Conservation (phyloP, 805 yeast genomes). For the Groenewaldozyma tartarivorans region DNA sequence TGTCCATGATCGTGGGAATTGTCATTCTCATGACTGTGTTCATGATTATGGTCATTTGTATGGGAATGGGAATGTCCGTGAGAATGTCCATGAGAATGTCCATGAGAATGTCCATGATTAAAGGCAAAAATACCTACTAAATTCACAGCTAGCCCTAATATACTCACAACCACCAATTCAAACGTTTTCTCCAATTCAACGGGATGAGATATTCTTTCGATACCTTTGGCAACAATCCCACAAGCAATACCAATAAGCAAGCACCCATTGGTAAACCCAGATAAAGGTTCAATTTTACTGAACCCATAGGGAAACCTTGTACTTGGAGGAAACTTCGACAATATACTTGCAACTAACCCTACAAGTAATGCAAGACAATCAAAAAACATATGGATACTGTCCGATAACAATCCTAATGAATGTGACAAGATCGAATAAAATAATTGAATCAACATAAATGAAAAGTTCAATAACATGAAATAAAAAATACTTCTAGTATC, state of each 20-base stretch:
- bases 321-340: constrained; percentile 49
- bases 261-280: constrained; percentile 94
- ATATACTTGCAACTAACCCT: constrained; percentile 77
- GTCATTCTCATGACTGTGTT: constrained; percentile 27
- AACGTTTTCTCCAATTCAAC: constrained; percentile 68
- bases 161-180: constrained; percentile 77
- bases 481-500: constrained; percentile 87
- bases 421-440: constrained; percentile 87
- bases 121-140: constrained; percentile 90
- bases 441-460: constrained; percentile 91
- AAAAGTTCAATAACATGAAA: constrained; percentile 72
- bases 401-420: constrained; percentile 84
- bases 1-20: constrained; percentile 37
- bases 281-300: constrained; percentile 75
- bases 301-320: constrained; percentile 82
- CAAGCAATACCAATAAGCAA: constrained; percentile 79
- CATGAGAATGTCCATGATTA: constrained; percentile 65
- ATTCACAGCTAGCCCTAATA: constrained; percentile 78
- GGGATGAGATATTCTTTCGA: constrained; percentile 73
- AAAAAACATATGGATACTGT: constrained; percentile 90
- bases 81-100: constrained; percentile 31
- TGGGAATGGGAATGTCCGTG: constrained; percentile 33
- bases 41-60: constrained; percentile 18
- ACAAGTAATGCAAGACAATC: constrained; percentile 87
- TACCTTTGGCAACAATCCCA: constrained; percentile 78